Base-by-base conservation (phyloP, 2,329 filamentous ascomycete species). In the Monosporascus sp. region DNA sequence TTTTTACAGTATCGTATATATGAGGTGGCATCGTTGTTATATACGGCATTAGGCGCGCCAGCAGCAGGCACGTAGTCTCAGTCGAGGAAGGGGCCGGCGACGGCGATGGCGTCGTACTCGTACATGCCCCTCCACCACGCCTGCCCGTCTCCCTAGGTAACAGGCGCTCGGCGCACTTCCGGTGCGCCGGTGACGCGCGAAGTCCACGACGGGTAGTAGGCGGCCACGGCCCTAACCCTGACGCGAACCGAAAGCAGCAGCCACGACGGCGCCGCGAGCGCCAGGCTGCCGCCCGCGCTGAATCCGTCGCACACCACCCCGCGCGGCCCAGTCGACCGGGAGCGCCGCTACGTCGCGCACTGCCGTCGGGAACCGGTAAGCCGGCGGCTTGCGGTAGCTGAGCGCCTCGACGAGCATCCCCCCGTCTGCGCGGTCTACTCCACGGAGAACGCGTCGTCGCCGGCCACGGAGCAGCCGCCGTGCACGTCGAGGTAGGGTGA, bases 201-300 rank as follows among this genome's bases (percentile, higher is more conserved):
- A 68, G 54, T 74, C 71, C 20, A 69, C 61, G 6, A 70, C 62
- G 1, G 70, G 56, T 77, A 81, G 44, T 77, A 65, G 60, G 27
- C 27, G 27, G 9, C 27, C 9, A 14, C 31, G 31, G 5, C 31
- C 11, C 4, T 14, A 11, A 35, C 9, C 11, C 9, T 4, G 8
- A 2, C 27, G 8, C 3, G 7, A 7, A 9, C 27, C 22, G 25
- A 8, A 2, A 0, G 72, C 67, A 0, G 72, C 76, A 18, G 49
- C 52, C 20, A 54, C 39, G 11, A 59, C 60, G 3, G 60, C 62
- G 70, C 71, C 6, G 68, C 63, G 1, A 81, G 64, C 1, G 72
- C 60, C 1, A 82, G 66, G 59, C 78, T 80, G 2, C 72, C 79
- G 25, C 79, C 79, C 0, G 78, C 78, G 37, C 75, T 77, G 64